Evolutionary conservation across 1,139 yeast species (phyloP).

Genomic region (Saccharomyces hybrid): DNA sequence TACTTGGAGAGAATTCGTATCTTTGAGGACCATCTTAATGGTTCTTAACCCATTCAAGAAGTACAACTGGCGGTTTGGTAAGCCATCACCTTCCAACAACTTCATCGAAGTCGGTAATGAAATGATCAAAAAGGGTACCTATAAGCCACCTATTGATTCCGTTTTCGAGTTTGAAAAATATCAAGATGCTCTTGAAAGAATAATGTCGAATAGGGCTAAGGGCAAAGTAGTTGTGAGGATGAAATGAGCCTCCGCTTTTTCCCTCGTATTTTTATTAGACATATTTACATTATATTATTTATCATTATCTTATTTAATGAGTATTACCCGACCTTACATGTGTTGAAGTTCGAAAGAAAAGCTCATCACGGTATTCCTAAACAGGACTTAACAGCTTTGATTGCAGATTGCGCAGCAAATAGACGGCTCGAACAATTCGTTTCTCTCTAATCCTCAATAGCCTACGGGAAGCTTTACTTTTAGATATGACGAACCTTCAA

Average conservation of each 20-base stretch:
- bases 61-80: conserved; percentile 32
- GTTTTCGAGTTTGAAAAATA: conserved; percentile 44
- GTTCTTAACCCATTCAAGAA: conserved; percentile 35
- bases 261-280: background rate
- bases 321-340: background rate
- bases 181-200: conserved; percentile 42
- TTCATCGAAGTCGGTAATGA: conserved; percentile 33
- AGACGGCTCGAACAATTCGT: background rate
- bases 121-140: conserved; percentile 37
- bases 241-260: background rate
- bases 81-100: conserved; percentile 17
- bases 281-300: background rate
- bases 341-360: background rate
- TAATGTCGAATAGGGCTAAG: conserved; percentile 42
- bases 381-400: background rate
- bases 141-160: conserved; percentile 47
- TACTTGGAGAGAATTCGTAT: background rate
- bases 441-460: background rate
- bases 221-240: conserved; percentile 52
- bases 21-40: conserved; percentile 1
- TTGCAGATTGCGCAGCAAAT: background rate
- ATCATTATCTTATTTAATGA: background rate
- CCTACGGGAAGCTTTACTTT: background rate
- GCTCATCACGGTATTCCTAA: background rate
- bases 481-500: background rate